Evolutionary conservation across 495 filamentous ascomycete species (phyloP).

Genomic region (Letharia columbiana): DNA sequence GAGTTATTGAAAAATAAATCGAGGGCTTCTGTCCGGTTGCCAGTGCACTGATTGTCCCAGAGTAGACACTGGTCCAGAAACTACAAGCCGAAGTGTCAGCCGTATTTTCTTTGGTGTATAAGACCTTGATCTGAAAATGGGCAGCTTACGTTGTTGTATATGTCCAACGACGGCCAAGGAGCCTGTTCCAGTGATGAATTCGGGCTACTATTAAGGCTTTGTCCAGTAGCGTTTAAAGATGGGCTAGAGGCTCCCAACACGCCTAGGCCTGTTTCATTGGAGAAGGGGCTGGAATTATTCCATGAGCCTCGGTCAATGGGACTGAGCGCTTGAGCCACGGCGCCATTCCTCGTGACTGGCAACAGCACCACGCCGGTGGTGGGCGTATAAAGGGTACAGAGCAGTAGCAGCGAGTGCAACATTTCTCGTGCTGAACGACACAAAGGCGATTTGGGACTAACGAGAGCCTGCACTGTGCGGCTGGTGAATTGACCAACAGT

Average conservation of each 20-base stretch:
- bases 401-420: not conserved
- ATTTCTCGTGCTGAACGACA: not conserved
- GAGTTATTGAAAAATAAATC: constrained; percentile 5
- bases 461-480: not conserved
- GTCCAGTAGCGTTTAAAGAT: not conserved
- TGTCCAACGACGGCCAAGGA: not conserved
- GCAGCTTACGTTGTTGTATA: not conserved
- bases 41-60: not conserved
- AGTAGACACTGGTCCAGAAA: constrained; percentile 3
- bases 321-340: not conserved
- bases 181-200: not conserved
- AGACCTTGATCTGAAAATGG: not conserved
- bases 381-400: not conserved
- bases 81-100: not conserved
- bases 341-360: not conserved
- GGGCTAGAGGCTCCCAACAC: not conserved
- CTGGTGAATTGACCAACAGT: not conserved
- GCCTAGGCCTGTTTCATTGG: not conserved
- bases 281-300: not conserved
- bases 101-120: not conserved
- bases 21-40: constrained; percentile 1
- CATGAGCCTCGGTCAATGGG: not conserved
- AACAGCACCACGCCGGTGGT: not conserved
- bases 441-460: not conserved
- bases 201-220: not conserved